Evolutionary conservation across 192 early-diverging fungal species (phyloP), one percentile per base, ranked within the genome.

Genomic region (Thoreauomyces humboldtii): DNA sequence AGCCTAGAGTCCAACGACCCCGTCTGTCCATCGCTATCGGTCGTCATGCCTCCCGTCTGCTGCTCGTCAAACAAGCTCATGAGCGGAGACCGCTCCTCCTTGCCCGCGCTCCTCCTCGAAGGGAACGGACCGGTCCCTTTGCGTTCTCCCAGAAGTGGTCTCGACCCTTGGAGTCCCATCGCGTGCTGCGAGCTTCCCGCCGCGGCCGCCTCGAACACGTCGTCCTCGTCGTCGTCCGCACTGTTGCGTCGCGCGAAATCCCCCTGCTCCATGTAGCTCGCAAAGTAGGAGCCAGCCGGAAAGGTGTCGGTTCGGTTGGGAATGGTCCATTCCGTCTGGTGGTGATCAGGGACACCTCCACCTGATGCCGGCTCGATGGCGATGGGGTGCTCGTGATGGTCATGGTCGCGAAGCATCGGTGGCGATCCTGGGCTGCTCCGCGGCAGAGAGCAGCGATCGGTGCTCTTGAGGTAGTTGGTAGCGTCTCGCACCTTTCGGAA

Each of bases 401-500:
- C 38, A 41, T 41, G 38, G 38, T 17, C 38, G n/a, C n/a, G n/a
- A n/a, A n/a, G n/a, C n/a, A 42, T 9, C 21, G 48, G 48, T 22
- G 7, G 48, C 22, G 24, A 50, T 21, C 22, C 7, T 53, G 6
- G 17, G n/a, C 7, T 17, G n/a, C 27, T 3, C 3, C 6, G 51
- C 32, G 25, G 32, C 11, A 53, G n/a, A 29, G 51, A 21, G 51
- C 19, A 6, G 51, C 31, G 21, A 27, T 60, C 44, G 2, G 33
- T 21, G 2, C 15, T 17, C 15, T 57, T 57, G 11, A 66, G 53
- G 41, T 66, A 66, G 19, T 33, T 42, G 31, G 69, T 42, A 9
- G 89, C 89, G 25, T 89, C 80, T 4, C 75, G 59, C 11, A 91
- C 85, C 47, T 85, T 82, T 67, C 69, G 73, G 69, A 92, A 93